phyloP scores from a whole-genome alignment of 1,139 yeast genomes.

The Suhomyces guaymorum region DNA sequence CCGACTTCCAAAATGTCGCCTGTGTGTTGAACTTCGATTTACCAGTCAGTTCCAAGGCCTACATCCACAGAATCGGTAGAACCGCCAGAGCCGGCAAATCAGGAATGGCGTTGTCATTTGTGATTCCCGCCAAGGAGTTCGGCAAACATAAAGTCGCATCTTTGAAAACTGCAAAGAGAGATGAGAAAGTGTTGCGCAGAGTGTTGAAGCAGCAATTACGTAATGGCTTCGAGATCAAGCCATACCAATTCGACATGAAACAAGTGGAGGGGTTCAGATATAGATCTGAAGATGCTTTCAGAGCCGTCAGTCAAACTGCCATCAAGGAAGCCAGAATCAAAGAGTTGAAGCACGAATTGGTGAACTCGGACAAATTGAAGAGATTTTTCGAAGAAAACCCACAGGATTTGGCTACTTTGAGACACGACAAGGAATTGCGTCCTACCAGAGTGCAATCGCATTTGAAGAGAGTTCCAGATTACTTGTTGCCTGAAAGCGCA shows the following conservation, averaged over 20 bases:
- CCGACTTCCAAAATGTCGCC: slow-evolving; percentile 93
- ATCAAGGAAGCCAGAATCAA: slow-evolving; percentile 91
- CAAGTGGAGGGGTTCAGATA: slow-evolving; percentile 96
- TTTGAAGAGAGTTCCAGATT: slow-evolving; percentile 89
- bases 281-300: slow-evolving; percentile 95
- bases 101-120: slow-evolving; percentile 94
- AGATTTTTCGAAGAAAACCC: slow-evolving; percentile 98
- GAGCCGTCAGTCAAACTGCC: slow-evolving; percentile 88
- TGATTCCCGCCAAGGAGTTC: slow-evolving; percentile 77
- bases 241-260: slow-evolving; percentile 87
- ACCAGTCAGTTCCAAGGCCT: slow-evolving; percentile 86
- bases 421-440: slow-evolving; percentile 90
- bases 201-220: slow-evolving; percentile 77
- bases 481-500: slow-evolving; percentile 81
- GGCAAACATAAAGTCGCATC: slow-evolving; percentile 88
- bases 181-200: slow-evolving; percentile 79
- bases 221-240: slow-evolving; percentile 70
- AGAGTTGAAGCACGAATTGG: slow-evolving; percentile 84
- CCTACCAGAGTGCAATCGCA: slow-evolving; percentile 82
- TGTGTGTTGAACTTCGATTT: slow-evolving; percentile 95
- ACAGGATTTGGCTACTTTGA: slow-evolving; percentile 83
- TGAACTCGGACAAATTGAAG: slow-evolving; percentile 86
- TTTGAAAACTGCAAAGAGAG: slow-evolving; percentile 69
- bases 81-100: slow-evolving; percentile 97
- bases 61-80: slow-evolving; percentile 94